Base-by-base conservation (phyloP, 2,329 filamentous ascomycete species). In the Pseudogymnoascus sp. region DNA sequence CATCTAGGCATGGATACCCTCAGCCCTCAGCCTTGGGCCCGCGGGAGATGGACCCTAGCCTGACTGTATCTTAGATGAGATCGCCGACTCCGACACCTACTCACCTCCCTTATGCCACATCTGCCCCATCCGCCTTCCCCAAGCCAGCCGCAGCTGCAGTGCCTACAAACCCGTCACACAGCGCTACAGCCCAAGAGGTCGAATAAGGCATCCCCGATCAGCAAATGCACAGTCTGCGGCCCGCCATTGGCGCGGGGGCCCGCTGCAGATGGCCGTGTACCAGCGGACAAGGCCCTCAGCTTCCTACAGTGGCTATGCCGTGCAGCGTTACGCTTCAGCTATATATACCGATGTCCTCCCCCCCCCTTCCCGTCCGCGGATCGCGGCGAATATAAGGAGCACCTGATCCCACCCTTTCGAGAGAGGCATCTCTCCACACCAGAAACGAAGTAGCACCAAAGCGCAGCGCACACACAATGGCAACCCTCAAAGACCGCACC, bases 401-500 rank as follows among this genome's bases (percentile, higher is more conserved):
- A 33, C 4, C 26, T 54, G 7, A 17, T 31, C 4, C 4, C 40
- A 44, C 10, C 4, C 40, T 24, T 26, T 21, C 40, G 11, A n/a
- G 21, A n/a, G 11, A 44, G 40, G n/a, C 40, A 2, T 26, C 21
- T 26, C 40, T 44, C 13, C 21, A 44, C 29, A 26, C n/a, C 47
- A 54, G 33, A 33, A 9, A 17, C 24, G 9, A 7, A 47, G 15
- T 15, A 54, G 13, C 10, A 54, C 29, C 11, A 33, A 33, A 54
- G 29, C 17, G 47, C 47, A 54, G 29, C 17, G 47, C 47, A 15
- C 47, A 1, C 10, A 11, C 47, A 33, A 59, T 59, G 57, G 57
- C 57, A 15, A 59, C 57, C 37, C 33, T 59, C 57, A 59, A 59
- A 59, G 57, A 59, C 33, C 33, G 37, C 21, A 59, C 57, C 17